Evolutionary conservation across 2,329 filamentous ascomycete genomes (phyloP).

Genomic region (Pseudogymnoascus sp.): DNA sequence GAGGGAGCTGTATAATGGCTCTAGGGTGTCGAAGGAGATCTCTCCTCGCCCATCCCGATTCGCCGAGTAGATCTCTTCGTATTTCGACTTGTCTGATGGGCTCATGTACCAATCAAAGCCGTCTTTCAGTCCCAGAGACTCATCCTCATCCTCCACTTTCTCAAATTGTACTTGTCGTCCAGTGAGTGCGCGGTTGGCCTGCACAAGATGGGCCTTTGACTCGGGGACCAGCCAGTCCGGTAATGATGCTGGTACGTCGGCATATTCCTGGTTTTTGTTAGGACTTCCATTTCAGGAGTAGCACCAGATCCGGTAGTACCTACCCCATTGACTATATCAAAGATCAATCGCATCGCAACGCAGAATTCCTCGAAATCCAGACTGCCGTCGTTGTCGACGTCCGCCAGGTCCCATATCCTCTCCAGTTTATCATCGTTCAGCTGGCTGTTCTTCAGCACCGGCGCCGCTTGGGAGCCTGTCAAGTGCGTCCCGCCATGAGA

Average conservation of each 20-base stretch:
- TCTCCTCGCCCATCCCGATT: conserved; percentile 83
- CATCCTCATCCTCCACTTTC: conserved; percentile 72
- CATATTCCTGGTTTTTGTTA: conserved; percentile 58
- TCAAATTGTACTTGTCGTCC: conserved; percentile 78
- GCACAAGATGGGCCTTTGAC: conserved; percentile 83
- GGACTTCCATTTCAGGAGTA: neutral
- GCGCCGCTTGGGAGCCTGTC: conserved; percentile 60
- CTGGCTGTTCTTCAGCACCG: conserved; percentile 65
- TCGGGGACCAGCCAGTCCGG: conserved; percentile 97
- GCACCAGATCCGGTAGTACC: conserved; percentile 24
- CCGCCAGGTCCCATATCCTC: conserved; percentile 91
- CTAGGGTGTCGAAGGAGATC: conserved; percentile 66
- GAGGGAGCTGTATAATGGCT: conserved; percentile 76
- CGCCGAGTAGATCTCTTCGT: conserved; percentile 94
- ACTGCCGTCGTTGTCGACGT: conserved; percentile 95
- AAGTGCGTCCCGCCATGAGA: conserved; percentile 55
- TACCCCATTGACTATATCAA: conserved; percentile 93
- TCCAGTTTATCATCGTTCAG: conserved; percentile 80
- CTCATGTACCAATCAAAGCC: conserved; percentile 99
- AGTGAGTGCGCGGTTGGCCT: conserved; percentile 70
- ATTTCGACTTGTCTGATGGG: conserved; percentile 81
- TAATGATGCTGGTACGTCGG: conserved; percentile 74
- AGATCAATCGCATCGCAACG: conserved; percentile 96
- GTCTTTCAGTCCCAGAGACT: conserved; percentile 78
- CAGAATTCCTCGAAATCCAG: conserved; percentile 99